These are phyloP conservation scores for Clarireedia hainanense DNA, from an alignment of 2,329 filamentous ascomycete species.

Conservation along the genomic window DNA sequence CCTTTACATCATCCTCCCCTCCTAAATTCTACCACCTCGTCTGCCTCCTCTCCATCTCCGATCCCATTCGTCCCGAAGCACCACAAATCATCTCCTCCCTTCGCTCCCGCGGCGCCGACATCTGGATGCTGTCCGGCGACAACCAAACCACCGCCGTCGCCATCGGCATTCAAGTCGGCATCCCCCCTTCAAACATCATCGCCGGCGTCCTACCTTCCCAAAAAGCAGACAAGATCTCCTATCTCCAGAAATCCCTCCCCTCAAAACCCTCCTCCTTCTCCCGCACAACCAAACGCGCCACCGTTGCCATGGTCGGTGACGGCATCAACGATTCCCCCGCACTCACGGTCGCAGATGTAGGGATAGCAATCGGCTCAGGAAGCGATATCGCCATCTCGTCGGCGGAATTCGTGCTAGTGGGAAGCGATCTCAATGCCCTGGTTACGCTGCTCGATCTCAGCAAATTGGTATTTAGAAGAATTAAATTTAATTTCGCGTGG, in stretches of 20 bases:
- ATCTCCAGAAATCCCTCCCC: constrained; percentile 41
- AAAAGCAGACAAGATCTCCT: constrained; percentile 65
- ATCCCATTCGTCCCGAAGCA: constrained; percentile 72
- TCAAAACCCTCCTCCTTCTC: constrained; percentile 14
- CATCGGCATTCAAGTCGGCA: constrained; percentile 69
- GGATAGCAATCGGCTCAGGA: constrained; percentile 73
- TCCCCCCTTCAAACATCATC: constrained; percentile 65
- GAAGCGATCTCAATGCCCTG: constrained; percentile 49
- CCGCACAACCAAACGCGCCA: constrained; percentile 32
- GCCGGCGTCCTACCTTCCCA: constrained; percentile 80
- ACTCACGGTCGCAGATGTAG: constrained; percentile 70
- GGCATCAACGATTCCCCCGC: constrained; percentile 83
- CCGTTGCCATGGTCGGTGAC: constrained; percentile 79
- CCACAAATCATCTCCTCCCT: constrained; percentile 56
- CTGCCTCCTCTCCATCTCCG: constrained; percentile 68
- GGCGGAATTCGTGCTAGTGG: constrained; percentile 72
- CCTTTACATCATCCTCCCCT: background rate
- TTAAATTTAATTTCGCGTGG: constrained; percentile 63
- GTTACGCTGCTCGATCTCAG: constrained; percentile 53
- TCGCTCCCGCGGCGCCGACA: constrained; percentile 55
- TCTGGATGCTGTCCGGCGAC: constrained; percentile 92
- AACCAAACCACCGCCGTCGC: constrained; percentile 77
- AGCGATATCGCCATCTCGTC: constrained; percentile 78
- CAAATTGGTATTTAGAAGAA: constrained; percentile 52
- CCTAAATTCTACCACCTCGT: constrained; percentile 43